Base-by-base conservation (phyloP, 495 filamentous ascomycete species). In the Hyphodiscus hymeniophilus region DNA sequence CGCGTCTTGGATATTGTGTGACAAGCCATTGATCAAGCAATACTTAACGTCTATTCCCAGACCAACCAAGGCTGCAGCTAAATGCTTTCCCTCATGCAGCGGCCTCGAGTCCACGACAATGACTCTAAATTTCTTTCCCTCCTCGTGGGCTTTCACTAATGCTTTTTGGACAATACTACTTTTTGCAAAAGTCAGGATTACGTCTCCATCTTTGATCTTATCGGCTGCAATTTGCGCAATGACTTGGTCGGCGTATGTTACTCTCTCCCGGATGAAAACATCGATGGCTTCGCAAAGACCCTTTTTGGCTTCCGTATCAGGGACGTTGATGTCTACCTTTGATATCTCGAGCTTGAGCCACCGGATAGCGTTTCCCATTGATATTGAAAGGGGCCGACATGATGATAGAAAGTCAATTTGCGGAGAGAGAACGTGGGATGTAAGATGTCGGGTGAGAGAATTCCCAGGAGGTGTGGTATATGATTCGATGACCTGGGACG, bases 331-430 rank as follows among this genome's bases (percentile, higher is more conserved):
- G 60, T 95, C 89, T 50, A 95, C 79, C 39, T 81, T 83, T 44
- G 84, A 79, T 63, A 98, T 89, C 59, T 83, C 76, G 23, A 92
- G 73, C 68, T 98, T 98, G 16, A 98, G 74, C 68, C 89, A 88
- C 31, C 94, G 79, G 62, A 98, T 95, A 16, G 89, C 88, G 65
- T 96, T 97, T 47, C 94, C 90, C 80, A 95, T 91, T 34, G 84
- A 85, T 62, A 92, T 87, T 42, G 85, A 90, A 65, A 97, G 84
- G 10, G 92, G 89, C 5, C 92, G 83, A 60, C 89, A 95, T 48
- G 89, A 88, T 35, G 84, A 85, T 23, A 98, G 80, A 60, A 91
- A 95, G 50, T 89, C 87, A 52, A 98, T 95, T 66, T 98, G 92
- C 48, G 89, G 86, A 48, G 87, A 92, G 48, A 98, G 75, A 54